Evolutionary conservation across 805 yeast genomes (phyloP), one percentile per base, ranked within the genome.

Genomic region (Yamadazyma sp.): DNA sequence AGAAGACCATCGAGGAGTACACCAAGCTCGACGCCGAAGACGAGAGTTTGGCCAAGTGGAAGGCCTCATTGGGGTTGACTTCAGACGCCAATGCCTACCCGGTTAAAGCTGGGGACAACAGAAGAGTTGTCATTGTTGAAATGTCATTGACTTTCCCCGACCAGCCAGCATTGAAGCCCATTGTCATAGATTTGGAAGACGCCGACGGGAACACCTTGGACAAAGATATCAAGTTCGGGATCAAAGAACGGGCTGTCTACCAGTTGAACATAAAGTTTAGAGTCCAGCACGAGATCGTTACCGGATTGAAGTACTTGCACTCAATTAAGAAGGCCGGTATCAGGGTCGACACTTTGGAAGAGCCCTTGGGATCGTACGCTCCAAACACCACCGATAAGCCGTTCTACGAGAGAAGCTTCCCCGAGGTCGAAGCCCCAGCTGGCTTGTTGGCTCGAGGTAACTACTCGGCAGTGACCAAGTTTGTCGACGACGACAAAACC

Each of bases 41-140:
- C 58, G 96, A 87, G 61, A 83, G 95, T 12, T 70, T 89, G 46
- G 85, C 83, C 45, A 86, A 85, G 60, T 89, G 97, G 97, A 90
- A 90, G 60, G 85, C 80, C 40, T 84, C 95, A 1, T 67, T 89
- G 21, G 97, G 97, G 0, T 67, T 89, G 41, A 62, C 79, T 35
- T 71, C 78, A 7, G 80, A 79, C 42, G 57, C 64, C 12, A 54
- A 61, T 11, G 60, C 78, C 3, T 67, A 79, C 46, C 90, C 85
- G 10, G 80, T 80, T 18, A 79, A 73, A 35, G 74, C 85, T 3
- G 84, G 82, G 19, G 95, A 87, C 57, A 70, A 69, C 34, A 74
- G 96, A 40, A 76, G 77, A 48, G 95, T 89, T 15, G 95, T 89
- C 8, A 75, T 89, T 37, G 67, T 82, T 27, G 85, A 85, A 52